Percentiles rank a stretch among this genome's conserved stretches.
Evolutionary conservation across 495 filamentous ascomycete species (phyloP).

Genomic region (Tuber indicum): DNA sequence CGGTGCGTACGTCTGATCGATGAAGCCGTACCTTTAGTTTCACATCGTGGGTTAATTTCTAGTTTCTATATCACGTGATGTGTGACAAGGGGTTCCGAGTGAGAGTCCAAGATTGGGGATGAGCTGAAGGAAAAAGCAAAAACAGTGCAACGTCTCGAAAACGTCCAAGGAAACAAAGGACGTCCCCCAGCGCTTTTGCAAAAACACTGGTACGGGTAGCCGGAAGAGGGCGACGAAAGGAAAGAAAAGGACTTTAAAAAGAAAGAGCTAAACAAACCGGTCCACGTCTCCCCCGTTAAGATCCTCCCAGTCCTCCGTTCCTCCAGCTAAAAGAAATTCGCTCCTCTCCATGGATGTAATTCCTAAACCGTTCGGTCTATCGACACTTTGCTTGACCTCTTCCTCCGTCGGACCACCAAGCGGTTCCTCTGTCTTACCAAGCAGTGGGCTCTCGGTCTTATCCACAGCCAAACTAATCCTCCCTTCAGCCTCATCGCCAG

Average conservation of each 20-base stretch:
- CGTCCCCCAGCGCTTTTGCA: background rate
- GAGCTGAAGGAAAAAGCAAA: background rate
- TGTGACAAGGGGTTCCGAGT: slow-evolving; percentile 15
- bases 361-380: background rate
- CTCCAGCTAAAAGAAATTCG: slow-evolving; percentile 56
- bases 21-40: slow-evolving; percentile 75
- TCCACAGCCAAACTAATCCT: slow-evolving; percentile 16
- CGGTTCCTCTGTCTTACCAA: slow-evolving; percentile 21
- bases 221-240: background rate
- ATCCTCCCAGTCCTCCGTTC: slow-evolving; percentile 93
- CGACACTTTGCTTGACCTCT: slow-evolving; percentile 11
- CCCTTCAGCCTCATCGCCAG: slow-evolving; percentile 21
- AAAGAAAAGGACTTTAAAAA: background rate
- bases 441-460: background rate
- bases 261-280: slow-evolving; percentile 42
- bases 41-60: slow-evolving; percentile 2
- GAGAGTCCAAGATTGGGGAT: slow-evolving; percentile 10
- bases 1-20: slow-evolving; percentile 50
- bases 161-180: background rate
- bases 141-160: background rate
- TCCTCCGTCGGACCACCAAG: slow-evolving; percentile 19
- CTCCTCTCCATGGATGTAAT: slow-evolving; percentile 16
- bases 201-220: background rate
- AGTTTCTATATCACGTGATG: slow-evolving; percentile 25
- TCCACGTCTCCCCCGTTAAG: slow-evolving; percentile 82